Base-by-base conservation (phyloP, 2,329 filamentous ascomycete species). In the Arachnomyces sp. region DNA sequence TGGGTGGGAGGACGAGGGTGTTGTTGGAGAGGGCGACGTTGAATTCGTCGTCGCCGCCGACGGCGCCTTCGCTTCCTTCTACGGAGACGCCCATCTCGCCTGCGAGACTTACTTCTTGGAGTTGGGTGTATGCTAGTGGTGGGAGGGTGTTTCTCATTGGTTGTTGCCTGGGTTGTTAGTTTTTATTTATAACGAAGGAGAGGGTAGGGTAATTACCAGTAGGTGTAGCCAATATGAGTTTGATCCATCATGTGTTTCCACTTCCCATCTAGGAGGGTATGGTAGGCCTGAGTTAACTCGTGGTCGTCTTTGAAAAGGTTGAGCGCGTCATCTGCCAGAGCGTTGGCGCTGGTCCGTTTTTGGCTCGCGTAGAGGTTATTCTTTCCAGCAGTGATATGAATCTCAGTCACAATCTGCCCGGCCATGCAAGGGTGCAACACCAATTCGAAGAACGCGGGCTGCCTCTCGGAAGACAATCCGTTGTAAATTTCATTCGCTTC, bases 61-160 rank as follows among this genome's bases (percentile, higher is more conserved):
- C 74, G 0, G 77, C 78, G 1, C 78, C 81, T 46, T 84, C 83
- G 44, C 71, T 74, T 1, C 75, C 79, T 53, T 86, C 79, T 1
- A 83, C 69, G 1, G 75, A 66, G 33, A 86, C 65, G 15, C 80
- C 78, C 40, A 86, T 65, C 39, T 79, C 70, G 6, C 82, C 82
- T 0, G 75, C 72, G 4, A 84, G 63, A 4, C 74, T 73, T 9
- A 70, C 69, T 38, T 81, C 75, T 1, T 68, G 61, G 2, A 67
- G 68, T 54, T 81, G 76, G 1, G 81, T 75, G 47, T 75, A 80
- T 4, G 71, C 62, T 46, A 84, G 67, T 6, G 75, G 71, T 0
- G 81, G 80, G 1, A 82, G 70, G 0, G 73, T 73, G 53, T 86
- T 82, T 28, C 80, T 69, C 81, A 84, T 84, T 1, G 82, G 80